Percentiles rank a stretch among this genome's conserved stretches.
phyloP scores from a whole-genome alignment of 2,329 filamentous ascomycete species.

The Penicillium sclerotiorum region DNA sequence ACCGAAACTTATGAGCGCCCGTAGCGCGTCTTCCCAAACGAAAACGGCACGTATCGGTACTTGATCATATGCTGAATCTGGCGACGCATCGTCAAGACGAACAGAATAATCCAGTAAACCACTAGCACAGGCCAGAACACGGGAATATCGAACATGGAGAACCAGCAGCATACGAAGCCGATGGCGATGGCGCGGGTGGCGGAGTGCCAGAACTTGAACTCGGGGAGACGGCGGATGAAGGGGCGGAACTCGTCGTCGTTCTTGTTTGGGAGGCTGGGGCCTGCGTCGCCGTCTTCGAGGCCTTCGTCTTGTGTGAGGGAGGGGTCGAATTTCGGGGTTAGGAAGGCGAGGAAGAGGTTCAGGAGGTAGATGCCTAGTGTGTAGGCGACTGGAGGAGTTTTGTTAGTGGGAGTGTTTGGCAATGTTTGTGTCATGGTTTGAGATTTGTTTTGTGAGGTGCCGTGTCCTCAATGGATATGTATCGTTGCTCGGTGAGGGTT shows the following conservation, averaged over 20 bases:
- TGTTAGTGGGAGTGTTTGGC: slow-evolving; percentile 1
- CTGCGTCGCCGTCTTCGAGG: slow-evolving; percentile 87
- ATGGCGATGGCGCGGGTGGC: slow-evolving; percentile 85
- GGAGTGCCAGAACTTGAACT: slow-evolving; percentile 99
- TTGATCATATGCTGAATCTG: slow-evolving; percentile 99
- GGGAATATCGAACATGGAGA: slow-evolving; percentile 90
- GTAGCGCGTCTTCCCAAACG: slow-evolving; percentile 85
- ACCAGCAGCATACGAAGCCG: slow-evolving; percentile 87
- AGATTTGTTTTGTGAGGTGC: slow-evolving; percentile 2
- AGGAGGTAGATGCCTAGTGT: slow-evolving; percentile 97
- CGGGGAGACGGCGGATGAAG: slow-evolving; percentile 91
- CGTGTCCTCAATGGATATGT: not conserved
- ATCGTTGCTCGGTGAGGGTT: not conserved
- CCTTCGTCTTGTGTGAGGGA: slow-evolving; percentile 93
- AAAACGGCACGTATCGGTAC: slow-evolving; percentile 96
- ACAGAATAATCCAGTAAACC: slow-evolving; percentile 98
- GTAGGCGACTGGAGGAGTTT: slow-evolving; percentile 72
- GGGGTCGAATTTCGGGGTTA: slow-evolving; percentile 98
- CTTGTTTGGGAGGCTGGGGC: slow-evolving; percentile 76
- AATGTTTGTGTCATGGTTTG: slow-evolving; percentile 6
- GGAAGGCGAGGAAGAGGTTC: slow-evolving; percentile 97
- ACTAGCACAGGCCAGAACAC: slow-evolving; percentile 99
- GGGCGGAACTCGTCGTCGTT: slow-evolving; percentile 97
- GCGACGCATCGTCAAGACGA: slow-evolving; percentile 95
- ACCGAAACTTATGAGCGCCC: slow-evolving; percentile 42